These are phyloP conservation scores for Neurospora sp. DNA, from an alignment of 495 filamentous ascomycete genomes.

Conservation along the genomic window DNA sequence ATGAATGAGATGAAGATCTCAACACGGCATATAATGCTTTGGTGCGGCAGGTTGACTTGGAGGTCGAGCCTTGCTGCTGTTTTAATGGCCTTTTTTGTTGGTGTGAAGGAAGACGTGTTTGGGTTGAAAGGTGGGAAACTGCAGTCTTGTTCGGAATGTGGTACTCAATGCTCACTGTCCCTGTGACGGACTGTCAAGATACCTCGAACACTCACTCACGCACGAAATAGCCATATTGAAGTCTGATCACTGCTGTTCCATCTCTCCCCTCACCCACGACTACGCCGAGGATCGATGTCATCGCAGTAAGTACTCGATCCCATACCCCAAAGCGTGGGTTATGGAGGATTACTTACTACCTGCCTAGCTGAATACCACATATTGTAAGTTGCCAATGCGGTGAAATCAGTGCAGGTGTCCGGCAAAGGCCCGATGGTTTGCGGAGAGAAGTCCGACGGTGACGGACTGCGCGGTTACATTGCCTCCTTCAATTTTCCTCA, in stretches of 20 bases:
- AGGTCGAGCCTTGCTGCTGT: neutral
- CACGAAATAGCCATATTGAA: neutral
- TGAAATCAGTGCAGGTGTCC: neutral
- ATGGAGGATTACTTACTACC: neutral
- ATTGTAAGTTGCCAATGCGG: neutral
- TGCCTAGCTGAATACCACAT: neutral
- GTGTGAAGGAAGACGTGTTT: neutral
- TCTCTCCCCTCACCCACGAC: neutral
- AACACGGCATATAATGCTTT: conserved; percentile 13
- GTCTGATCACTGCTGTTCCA: neutral
- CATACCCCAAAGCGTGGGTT: neutral
- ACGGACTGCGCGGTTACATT: neutral
- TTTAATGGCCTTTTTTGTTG: neutral
- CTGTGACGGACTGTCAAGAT: neutral
- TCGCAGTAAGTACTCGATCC: neutral
- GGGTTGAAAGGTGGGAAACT: neutral
- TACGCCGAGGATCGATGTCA: neutral
- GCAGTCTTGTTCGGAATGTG: neutral
- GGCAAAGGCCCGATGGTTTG: neutral
- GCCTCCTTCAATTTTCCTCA: neutral
- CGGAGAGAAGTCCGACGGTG: neutral
- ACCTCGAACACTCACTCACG: neutral
- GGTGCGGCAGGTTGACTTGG: conserved; percentile 9
- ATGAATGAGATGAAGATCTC: conserved; percentile 11
- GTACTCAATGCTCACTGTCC: neutral